Evolutionary conservation across 2,329 filamentous ascomycete species (phyloP), one percentile per base, ranked within the genome.

Genomic region (Cylindrodendrum hubeiense): DNA sequence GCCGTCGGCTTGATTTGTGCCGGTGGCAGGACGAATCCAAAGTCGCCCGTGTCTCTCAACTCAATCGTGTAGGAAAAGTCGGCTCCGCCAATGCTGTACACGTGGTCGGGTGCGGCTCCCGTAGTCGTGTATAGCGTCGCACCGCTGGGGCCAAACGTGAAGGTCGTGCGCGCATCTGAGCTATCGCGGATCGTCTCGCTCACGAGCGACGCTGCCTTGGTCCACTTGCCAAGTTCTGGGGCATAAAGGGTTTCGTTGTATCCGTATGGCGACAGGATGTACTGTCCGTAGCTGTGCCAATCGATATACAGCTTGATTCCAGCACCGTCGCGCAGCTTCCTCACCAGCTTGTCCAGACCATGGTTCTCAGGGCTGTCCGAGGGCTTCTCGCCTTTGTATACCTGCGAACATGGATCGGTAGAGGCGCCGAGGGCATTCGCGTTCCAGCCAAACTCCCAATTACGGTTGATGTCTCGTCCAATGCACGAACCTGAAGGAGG

Each of bases 241-340:
- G 82, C 74, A 10, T 76, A 76, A 1, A 77, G 77, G 5, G 75
- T 77, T 73, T 81, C 82, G 4, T 84, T 85, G 78, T 89, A 90
- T 37, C 89, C 89, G 71, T 90, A 91, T 2, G 86, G 81, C 65
- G 71, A 81, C 63, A 88, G 82, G 63, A 90, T 84, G 33, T 87
- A 80, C 60, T 91, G 89, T 12, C 84, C 85, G 78, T 90, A 92
- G 0, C 87, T 84, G 78, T 92, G 90, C 74, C 86, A 88, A 77
- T 92, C 90, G 67, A 91, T 86, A 77, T 86, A 92, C 3, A 90
- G 80, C 71, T 87, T 85, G 43, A 91, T 79, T 1, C 87, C 86
- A 1, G 60, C 65, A 28, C 21, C 60, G 65, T 86, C 81, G 3
- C 69, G 60, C 9, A 71, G 65, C 63, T 79, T 77, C 60, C 78